These are phyloP conservation scores for Aurantiochytrium sp. DNA, from an alignment of 108 stramenopile species.

Conservation along the genomic window DNA sequence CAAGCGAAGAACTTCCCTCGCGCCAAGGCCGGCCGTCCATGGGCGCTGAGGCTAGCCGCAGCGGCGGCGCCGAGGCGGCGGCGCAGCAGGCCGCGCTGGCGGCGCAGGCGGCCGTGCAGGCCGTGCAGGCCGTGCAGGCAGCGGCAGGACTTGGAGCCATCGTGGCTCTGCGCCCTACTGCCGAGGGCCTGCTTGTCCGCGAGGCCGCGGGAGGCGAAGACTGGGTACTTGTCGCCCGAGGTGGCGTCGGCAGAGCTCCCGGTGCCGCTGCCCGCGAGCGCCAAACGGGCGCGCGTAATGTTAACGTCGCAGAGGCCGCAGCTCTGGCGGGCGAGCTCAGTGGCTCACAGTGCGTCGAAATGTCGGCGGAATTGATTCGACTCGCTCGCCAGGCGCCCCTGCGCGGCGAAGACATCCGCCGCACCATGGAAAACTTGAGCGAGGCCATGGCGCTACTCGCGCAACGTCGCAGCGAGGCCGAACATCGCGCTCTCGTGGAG, in stretches of 20 bases:
- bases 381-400: background rate
- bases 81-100: too few species aligned
- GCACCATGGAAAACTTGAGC: background rate
- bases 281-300: too few species aligned
- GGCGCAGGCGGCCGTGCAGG: too few species aligned
- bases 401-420: background rate
- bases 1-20: too few species aligned
- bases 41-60: too few species aligned
- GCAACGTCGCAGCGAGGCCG: background rate
- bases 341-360: background rate
- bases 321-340: background rate
- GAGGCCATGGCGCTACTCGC: background rate
- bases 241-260: background rate
- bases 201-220: background rate
- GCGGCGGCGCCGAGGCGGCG: too few species aligned
- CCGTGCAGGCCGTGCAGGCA: too few species aligned
- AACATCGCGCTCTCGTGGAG: background rate
- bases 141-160: too few species aligned
- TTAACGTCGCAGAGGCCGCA: too few species aligned
- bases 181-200: background rate
- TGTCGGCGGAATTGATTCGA: background rate
- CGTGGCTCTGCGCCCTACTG: background rate
- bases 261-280: too few species aligned
- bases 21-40: background rate
- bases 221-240: background rate